phyloP scores from a whole-genome alignment of 768 basidiomycete genomes.

The Termitomyces sp. region DNA sequence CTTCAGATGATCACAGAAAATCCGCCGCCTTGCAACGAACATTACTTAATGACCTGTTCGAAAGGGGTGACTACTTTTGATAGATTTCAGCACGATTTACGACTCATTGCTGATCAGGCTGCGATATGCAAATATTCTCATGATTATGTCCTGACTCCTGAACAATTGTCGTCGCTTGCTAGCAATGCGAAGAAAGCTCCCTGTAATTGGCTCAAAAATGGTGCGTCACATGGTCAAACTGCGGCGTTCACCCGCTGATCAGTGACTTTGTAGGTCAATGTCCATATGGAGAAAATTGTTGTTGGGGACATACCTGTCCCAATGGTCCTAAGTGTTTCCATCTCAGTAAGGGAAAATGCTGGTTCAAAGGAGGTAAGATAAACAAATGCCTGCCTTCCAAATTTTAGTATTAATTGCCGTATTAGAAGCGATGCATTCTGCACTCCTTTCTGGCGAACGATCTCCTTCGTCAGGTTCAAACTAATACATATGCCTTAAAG shows the following conservation, averaged over 20 bases:
- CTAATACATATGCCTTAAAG: constrained; percentile 4
- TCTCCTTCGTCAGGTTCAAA: constrained; percentile 6
- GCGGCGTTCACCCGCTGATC: neutral
- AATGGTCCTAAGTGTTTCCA: constrained; percentile 71
- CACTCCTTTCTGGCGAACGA: constrained; percentile 1
- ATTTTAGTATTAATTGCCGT: neutral
- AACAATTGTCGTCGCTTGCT: constrained; percentile 66
- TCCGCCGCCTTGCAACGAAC: constrained; percentile 82
- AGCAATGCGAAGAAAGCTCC: constrained; percentile 81
- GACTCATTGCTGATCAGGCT: constrained; percentile 28
- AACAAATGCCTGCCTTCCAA: neutral
- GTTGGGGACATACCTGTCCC: constrained; percentile 82
- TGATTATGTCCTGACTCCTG: constrained; percentile 65
- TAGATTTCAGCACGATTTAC: neutral
- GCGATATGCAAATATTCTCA: constrained; percentile 80
- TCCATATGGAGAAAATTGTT: constrained; percentile 70
- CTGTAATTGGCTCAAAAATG: constrained; percentile 80
- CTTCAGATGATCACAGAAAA: constrained; percentile 41
- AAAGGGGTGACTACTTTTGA: constrained; percentile 51
- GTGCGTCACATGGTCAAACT: constrained; percentile 24
- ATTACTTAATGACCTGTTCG: constrained; percentile 77
- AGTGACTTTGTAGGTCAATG: constrained; percentile 48
- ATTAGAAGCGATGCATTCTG: constrained; percentile 41
- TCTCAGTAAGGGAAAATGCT: constrained; percentile 75
- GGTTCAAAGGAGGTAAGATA: constrained; percentile 71